Base-by-base conservation (phyloP, 1,139 yeast species). In the Williopsis jadinii region DNA sequence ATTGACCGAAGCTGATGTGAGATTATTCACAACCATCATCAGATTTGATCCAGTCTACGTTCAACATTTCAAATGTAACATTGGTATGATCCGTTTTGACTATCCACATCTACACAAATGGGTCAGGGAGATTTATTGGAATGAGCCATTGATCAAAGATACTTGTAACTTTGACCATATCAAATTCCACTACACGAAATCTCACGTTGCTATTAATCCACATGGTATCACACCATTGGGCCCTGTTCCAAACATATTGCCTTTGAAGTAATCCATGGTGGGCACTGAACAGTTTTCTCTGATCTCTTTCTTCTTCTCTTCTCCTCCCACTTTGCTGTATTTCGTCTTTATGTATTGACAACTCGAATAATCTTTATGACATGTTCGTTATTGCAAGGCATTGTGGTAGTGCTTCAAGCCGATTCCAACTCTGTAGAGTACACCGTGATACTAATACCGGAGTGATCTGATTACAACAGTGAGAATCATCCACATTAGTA, bases 21-120 rank as follows among this genome's bases (percentile, higher is more conserved):
- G 97, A 52, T 73, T 92, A 45, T 92, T 66, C 66, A 80, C 94
- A 30, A 82, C 97, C 9, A 81, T 90, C 47, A 70, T 85, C 37
- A 75, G 97, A 53, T 90, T 90, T 56, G 97, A 90, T 61, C 84
- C 94, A 2, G 95, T 86, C 28, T 90, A 90, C 59, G 90, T 83
- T 42, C 95, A 88, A 63, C 97, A 88, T 62, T 92, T 92, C 75
- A 92, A 92, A 67, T 86, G 96, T 64, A 92, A 92, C 62, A 64
- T 87, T 49, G 79, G 80, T 39, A 84, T 80, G 72, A 84, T 92
- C 56, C 77, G 97, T 58, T 70, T 70, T 49, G 85, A 87, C 49
- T 92, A 78, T 60, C 97, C 97, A 19, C 64, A 71, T 54, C 65
- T 88, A 41, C 83, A 87, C 65, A 68, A 77, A 48, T 90, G 96